Evolutionary conservation across 495 filamentous ascomycete species (phyloP), one percentile per base, ranked within the genome.

Genomic region (Xylaria venustula): DNA sequence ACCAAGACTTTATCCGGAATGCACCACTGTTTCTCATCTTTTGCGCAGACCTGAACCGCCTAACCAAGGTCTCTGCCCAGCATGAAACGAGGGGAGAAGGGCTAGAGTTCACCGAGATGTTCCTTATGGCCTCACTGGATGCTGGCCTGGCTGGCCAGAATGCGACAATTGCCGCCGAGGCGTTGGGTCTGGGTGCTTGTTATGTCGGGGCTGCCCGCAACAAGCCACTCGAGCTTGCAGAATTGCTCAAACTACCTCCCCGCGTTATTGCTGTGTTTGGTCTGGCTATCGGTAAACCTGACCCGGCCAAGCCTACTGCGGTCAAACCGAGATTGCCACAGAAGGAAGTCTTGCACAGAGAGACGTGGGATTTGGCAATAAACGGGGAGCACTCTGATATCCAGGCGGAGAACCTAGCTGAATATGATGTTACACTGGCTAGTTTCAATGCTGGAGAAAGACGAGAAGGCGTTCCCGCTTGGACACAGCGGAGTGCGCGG

Each of bases 31-130:
- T 85, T 72, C 79, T 85, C 23, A 61, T 71, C 23, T 77, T 88
- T 72, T 87, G 86, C 71, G 72, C 76, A 66, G 84, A 87, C 67
- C 84, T 87, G 76, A 85, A 78, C 68, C 67, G 82, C 9, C 77
- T 81, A 54, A 79, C 79, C 7, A 56, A 85, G 50, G 75, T 66
- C 26, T 76, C 77, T 32, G 69, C 83, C 54, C 80, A 82, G 60
- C 66, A 76, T n/a, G 72, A 74, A 64, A 67, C 42, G 26, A 56
- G 59, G 12, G 63, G 56, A 3, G 72, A 67, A 9, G 78, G 76
- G 37, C 61, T 80, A 41, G 63, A 66, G 52, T 80, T 74, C 71
- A 58, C 54, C 49, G 75, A 75, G 54, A 78, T 65, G 62, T 68
- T 65, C 54, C 52, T 64, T n/a, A 63, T 68, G 65, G 65, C 65